Evolutionary conservation across 225 moss, liverwort and hornwort genomes (phyloP), one percentile per base, ranked within the genome.

Genomic region (Pseudoscleropodium purum): DNA sequence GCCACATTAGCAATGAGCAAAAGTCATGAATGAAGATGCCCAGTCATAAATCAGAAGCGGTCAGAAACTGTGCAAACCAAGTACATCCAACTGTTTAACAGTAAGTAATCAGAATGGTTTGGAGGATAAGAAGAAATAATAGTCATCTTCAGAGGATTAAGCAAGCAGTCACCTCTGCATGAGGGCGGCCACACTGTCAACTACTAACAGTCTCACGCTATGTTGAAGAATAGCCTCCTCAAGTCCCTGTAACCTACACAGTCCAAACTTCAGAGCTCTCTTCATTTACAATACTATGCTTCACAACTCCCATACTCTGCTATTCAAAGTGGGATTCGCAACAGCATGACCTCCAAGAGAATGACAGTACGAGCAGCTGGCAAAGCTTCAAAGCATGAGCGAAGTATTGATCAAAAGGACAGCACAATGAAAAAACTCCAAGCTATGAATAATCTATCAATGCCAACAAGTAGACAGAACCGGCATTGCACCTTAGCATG

Each of bases 101-200:
- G 43, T 43, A 75, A 90, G 45, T 37, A 86, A 82, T 81, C 76
- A n/a, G 60, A 76, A 90, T 25, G 63, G 18, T 59, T 75, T 59
- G 21, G 80, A 74, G 68, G 39, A 69, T 69, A 63, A 90, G 51
- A 79, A 52, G 62, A 67, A 90, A 78, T 51, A 79, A 8, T 33
- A 79, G 39, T 61, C 70, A 62, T 41, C 36, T 78, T 84, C 64
- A 79, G 63, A 88, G 79, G 36, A 47, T 49, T 66, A 83, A 67
- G 59, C 66, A 65, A 63, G 69, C 81, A 74, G 56, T 73, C 89
- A 95, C 95, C 92, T 91, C 79, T 91, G 92, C 82, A 95, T 63
- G 85, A 97, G 95, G 56, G 97, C 97, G 68, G 97, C 96, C 76
- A 96, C 91, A 84, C 97, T 96, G 87, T 97, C 97, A 54, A 96